These are phyloP conservation scores for Tulasnella sp. DNA, from an alignment of 768 basidiomycete species.

Conservation along the genomic window DNA sequence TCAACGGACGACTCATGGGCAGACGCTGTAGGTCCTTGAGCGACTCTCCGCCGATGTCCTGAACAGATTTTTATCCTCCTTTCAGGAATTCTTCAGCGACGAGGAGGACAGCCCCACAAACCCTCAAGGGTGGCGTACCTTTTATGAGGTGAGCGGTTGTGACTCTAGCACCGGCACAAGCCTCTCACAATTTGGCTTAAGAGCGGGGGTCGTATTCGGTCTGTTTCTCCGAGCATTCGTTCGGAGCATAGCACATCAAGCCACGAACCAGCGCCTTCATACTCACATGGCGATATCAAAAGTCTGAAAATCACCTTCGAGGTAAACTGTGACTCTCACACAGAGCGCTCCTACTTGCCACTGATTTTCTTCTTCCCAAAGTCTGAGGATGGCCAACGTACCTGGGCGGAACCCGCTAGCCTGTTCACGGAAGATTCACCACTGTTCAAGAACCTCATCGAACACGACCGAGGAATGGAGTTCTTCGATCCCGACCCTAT, in stretches of 20 bases:
- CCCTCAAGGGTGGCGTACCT: not conserved
- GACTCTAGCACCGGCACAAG: not conserved
- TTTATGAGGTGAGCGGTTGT: not conserved
- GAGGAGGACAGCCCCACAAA: not conserved
- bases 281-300: not conserved
- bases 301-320: not conserved
- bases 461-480: not conserved
- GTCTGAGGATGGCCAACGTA: slow-evolving; percentile 8
- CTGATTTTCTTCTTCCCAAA: not conserved
- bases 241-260: not conserved
- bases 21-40: not conserved
- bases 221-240: not conserved
- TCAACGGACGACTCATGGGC: not conserved
- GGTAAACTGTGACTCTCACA: not conserved
- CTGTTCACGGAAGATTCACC: slow-evolving; percentile 5
- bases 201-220: not conserved
- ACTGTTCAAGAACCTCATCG: not conserved
- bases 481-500: not conserved
- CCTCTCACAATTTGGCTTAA: not conserved
- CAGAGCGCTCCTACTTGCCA: not conserved
- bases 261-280: not conserved
- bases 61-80: not conserved
- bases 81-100: slow-evolving; percentile 6
- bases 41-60: not conserved
- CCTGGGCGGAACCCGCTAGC: not conserved